Evolutionary conservation across 106 monocot genomes (phyloP).

Genomic region (Phalaenopsis equestris): DNA sequence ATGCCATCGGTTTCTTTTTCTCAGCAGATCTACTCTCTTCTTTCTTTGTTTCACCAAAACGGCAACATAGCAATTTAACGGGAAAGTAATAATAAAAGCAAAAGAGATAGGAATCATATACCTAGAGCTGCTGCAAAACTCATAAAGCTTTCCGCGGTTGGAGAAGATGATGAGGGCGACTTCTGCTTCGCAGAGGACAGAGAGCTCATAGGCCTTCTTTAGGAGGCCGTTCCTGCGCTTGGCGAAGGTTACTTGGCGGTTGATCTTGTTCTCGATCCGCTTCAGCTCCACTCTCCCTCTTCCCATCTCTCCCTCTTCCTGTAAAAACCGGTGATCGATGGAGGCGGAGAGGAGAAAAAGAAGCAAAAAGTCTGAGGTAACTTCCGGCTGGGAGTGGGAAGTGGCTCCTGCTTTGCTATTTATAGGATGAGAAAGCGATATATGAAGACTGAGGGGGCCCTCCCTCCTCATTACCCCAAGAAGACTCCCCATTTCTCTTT

Average conservation of each 20-base stretch:
- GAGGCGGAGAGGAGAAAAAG: neutral
- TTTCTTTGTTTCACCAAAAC: neutral
- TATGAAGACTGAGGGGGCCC: constrained; percentile 6
- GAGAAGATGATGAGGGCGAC: constrained; percentile 77
- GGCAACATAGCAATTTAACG: neutral
- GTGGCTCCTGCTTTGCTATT: constrained; percentile 5
- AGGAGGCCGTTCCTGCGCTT: constrained; percentile 59
- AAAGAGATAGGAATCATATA: neutral
- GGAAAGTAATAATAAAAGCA: neutral
- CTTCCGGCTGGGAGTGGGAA: constrained; percentile 2
- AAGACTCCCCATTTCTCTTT: constrained; percentile 5
- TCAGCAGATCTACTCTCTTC: neutral
- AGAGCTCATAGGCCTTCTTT: constrained; percentile 71
- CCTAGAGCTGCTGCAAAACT: constrained; percentile 21
- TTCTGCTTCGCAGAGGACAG: constrained; percentile 69
- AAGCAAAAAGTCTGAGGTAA: neutral
- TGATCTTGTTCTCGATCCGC: constrained; percentile 11
- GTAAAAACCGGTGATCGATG: neutral
- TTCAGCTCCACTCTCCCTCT: constrained; percentile 6
- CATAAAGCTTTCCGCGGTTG: constrained; percentile 38
- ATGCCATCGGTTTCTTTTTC: neutral
- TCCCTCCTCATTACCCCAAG: neutral
- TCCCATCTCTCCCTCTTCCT: neutral
- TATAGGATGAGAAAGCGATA: constrained; percentile 6
- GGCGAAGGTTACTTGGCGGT: constrained; percentile 44